A percentile compares a stretch with the other conserved stretches of the same genome.
Evolutionary conservation across 2,329 filamentous ascomycete species (phyloP).

Genomic region (Fusarium fracticaudum): DNA sequence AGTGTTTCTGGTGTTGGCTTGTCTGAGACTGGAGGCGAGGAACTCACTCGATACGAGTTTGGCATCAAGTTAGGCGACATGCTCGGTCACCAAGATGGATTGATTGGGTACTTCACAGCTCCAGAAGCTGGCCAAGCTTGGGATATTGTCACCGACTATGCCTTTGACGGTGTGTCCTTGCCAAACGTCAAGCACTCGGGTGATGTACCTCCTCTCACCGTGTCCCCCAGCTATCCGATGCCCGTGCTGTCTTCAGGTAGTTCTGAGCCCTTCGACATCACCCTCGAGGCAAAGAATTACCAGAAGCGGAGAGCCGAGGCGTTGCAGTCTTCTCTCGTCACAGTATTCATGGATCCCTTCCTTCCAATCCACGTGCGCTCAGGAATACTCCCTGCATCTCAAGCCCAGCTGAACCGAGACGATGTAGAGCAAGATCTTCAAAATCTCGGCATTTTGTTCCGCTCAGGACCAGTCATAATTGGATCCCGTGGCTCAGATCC

Average conservation of each 20-base stretch:
- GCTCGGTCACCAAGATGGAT: not conserved
- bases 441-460: not conserved
- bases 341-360: not conserved
- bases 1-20: too few relatives aligned
- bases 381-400: not conserved
- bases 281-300: not conserved
- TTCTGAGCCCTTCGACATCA: not conserved
- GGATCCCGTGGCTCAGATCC: not conserved
- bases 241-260: not conserved
- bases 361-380: not conserved
- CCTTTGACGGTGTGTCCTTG: not conserved
- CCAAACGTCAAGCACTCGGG: not conserved
- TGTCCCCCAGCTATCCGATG: not conserved
- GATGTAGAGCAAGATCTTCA: not conserved
- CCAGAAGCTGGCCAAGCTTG: not conserved
- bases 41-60: not conserved
- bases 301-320: not conserved
- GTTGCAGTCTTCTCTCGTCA: not conserved
- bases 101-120: not conserved
- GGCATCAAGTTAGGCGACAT: not conserved
- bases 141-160: not conserved
- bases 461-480: not conserved
- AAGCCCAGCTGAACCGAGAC: not conserved
- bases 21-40: too few relatives aligned
- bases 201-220: not conserved